These are phyloP conservation scores for Xylaria nigripes DNA, from an alignment of 495 filamentous ascomycete species.

Conservation along the genomic window DNA sequence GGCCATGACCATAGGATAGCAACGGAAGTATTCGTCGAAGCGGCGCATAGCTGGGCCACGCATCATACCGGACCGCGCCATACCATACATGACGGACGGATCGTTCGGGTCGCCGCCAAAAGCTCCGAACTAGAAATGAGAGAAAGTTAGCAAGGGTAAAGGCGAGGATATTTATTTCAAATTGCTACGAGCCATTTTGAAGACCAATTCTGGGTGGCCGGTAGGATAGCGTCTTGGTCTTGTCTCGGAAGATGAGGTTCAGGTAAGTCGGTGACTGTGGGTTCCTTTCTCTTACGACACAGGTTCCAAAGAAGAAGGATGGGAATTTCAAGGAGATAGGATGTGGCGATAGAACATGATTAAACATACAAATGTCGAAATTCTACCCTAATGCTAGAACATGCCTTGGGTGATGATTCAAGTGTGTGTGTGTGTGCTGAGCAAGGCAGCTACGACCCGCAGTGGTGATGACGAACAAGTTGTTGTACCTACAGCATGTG, in stretches of 20 bases:
- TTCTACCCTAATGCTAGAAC: too few relatives aligned
- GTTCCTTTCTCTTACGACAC: background rate
- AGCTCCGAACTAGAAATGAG: constrained; percentile 21
- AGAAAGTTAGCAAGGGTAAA: constrained; percentile 1
- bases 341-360: background rate
- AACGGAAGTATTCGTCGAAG: constrained; percentile 96
- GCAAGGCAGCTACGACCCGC: background rate
- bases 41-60: constrained; percentile 41
- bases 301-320: background rate
- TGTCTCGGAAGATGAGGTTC: background rate
- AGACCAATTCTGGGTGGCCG: background rate
- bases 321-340: background rate
- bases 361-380: too few relatives aligned
- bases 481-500: too few relatives aligned
- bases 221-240: constrained; percentile 1
- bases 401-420: too few relatives aligned
- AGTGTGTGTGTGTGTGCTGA: too few relatives aligned
- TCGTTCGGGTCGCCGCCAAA: constrained; percentile 47
- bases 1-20: constrained; percentile 89
- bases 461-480: background rate
- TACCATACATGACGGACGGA: constrained; percentile 43
- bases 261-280: constrained; percentile 1
- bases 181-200: constrained; percentile 7
- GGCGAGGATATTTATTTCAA: background rate
- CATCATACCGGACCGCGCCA: constrained; percentile 32